These are phyloP conservation scores for Nannizzia gypsea DNA, from an alignment of 2,329 filamentous ascomycete species.

Conservation along the genomic window DNA sequence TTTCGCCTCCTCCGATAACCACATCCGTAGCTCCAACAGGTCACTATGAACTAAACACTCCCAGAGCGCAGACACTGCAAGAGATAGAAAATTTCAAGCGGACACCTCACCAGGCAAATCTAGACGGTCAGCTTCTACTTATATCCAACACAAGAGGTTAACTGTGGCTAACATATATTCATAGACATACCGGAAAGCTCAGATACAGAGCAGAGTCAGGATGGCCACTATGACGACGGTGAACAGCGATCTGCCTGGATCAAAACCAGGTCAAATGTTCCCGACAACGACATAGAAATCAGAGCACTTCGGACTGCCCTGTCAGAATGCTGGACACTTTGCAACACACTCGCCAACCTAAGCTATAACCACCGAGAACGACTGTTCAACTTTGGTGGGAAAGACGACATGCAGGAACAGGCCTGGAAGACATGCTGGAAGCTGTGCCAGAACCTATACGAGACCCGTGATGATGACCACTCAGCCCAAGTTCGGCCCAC, in stretches of 20 bases:
- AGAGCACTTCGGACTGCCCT: slow-evolving; percentile 63
- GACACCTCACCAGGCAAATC: slow-evolving; percentile 53
- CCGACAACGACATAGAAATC: slow-evolving; percentile 45
- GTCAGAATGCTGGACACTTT: slow-evolving; percentile 84
- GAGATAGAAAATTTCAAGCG: slow-evolving; percentile 51
- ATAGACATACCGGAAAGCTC: slow-evolving; percentile 27
- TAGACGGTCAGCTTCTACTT: slow-evolving; percentile 53
- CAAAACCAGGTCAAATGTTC: slow-evolving; percentile 24
- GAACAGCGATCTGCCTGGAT: slow-evolving; percentile 14
- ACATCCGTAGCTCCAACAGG: slow-evolving; percentile 58
- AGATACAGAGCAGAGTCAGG: slow-evolving; percentile 13
- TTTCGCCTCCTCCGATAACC: slow-evolving; percentile 58
- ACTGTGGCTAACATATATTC: slow-evolving; percentile 19
- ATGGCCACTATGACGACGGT: slow-evolving; percentile 15
- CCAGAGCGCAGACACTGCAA: slow-evolving; percentile 68
- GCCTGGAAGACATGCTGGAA: slow-evolving; percentile 94
- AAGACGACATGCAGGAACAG: slow-evolving; percentile 66
- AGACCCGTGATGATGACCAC: slow-evolving; percentile 60
- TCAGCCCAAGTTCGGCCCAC: slow-evolving; percentile 60
- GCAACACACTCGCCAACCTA: slow-evolving; percentile 75
- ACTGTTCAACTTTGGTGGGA: slow-evolving; percentile 63
- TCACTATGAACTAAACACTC: slow-evolving; percentile 63
- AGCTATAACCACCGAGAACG: slow-evolving; percentile 73
- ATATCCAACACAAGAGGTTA: not conserved
- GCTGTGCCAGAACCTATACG: slow-evolving; percentile 78